Base-by-base conservation (phyloP, 2,329 filamentous ascomycete genomes). In the Teratosphaeriaceae sp. region DNA sequence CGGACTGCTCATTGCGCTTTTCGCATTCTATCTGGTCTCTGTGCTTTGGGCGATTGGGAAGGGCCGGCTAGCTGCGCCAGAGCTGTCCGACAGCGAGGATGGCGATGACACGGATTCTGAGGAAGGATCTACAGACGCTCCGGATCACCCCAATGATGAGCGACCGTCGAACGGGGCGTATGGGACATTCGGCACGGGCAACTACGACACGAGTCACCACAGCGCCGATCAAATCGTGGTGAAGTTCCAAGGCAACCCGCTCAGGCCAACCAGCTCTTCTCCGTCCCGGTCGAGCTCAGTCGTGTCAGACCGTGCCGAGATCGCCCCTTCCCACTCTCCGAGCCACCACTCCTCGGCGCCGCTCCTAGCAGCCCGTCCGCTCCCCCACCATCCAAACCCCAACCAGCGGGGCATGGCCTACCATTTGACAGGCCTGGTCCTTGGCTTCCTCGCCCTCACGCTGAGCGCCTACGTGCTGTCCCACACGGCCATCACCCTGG, bases 381-480 rank as follows among this genome's bases (percentile, higher is more conserved):
- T 21, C 20, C 9, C 26, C 16, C 30, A 22, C 7, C 13, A 29
- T 22, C n/a, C 35, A 6, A 16, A 23, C 13, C 5, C 22, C 31
- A 5, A 8, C n/a, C 5, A 31, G n/a, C 33, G 54, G 30, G 54
- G 54, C 35, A 53, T 66, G n/a, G 21, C 48, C 4, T 65, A 68
- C 36, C 67, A 73, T 53, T 46, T 70, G 16, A 48, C 51, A 33
- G 63, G 70, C 9, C 68, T 78, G 16, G 2, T 70, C 11, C 15
- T 71, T 20, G 70, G 71, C 12, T 60, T 75, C 22, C 22, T 69
- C 4, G 58, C 66, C 3, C 61, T 76, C 16, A 66, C 66, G 2
- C 43, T 75, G 3, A 67, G 70, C 13, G 69, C 71, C 34, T 75
- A 73, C 45, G 61, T 75, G 29, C 66, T 76, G 35, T 66, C 72